A percentile compares a stretch with the other conserved stretches of the same genome.
Evolutionary conservation across 257 asterid species (phyloP).

Genomic region (Petrea volubilis): DNA sequence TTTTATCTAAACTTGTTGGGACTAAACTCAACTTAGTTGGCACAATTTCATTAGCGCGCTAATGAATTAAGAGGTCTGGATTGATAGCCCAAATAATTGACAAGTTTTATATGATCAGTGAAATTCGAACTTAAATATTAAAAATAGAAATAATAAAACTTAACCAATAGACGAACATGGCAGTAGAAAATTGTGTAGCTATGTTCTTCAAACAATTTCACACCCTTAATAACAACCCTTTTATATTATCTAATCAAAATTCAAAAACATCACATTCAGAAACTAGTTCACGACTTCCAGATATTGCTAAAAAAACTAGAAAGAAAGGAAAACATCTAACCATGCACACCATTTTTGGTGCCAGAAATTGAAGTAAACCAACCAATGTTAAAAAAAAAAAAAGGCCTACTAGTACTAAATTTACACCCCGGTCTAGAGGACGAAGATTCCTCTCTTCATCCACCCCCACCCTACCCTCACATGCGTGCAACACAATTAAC

Average conservation of each 20-base stretch:
- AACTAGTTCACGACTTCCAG: slow-evolving; percentile 10
- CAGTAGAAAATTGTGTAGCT: too few species aligned
- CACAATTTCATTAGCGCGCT: too few species aligned
- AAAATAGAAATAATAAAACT: too few species aligned
- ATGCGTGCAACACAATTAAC: slow-evolving; percentile 6
- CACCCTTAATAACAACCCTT: not conserved
- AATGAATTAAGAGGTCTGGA: too few species aligned
- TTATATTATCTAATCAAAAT: slow-evolving; percentile 4
- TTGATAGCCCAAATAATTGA: too few species aligned
- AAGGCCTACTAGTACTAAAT: not conserved
- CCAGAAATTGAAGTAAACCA: slow-evolving; percentile 12
- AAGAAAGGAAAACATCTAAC: not conserved
- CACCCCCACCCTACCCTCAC: not conserved
- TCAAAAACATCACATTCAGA: slow-evolving; percentile 14
- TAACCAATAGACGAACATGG: too few species aligned
- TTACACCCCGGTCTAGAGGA: slow-evolving; percentile 21
- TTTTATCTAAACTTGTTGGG: too few species aligned
- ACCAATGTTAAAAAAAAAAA: not conserved
- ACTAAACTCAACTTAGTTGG: too few species aligned
- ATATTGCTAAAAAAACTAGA: not conserved
- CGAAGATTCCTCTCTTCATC: not conserved
- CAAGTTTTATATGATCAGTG: too few species aligned
- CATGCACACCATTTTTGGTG: slow-evolving; percentile 11
- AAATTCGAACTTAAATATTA: too few species aligned
- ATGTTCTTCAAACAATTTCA: not conserved